phyloP scores from a whole-genome alignment of 257 asterid genomes.

The Scutellaria baicalensis region DNA sequence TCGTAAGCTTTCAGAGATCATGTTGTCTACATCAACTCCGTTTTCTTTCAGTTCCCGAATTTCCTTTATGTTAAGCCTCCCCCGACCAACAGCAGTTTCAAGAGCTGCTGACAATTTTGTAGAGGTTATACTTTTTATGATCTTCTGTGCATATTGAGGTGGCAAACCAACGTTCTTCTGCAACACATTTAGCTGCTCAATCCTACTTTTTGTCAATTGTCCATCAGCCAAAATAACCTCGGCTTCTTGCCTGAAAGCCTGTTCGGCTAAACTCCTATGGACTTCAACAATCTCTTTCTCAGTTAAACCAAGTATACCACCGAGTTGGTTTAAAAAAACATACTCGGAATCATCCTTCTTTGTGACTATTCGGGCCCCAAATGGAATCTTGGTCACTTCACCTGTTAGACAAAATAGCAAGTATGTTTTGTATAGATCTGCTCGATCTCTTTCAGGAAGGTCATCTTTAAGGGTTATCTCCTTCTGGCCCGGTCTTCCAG shows the following conservation, averaged over 20 bases:
- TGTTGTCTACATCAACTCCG: constrained; percentile 68
- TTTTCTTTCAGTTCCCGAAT: constrained; percentile 77
- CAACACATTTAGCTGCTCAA: constrained; percentile 70
- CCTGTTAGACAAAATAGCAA: constrained; percentile 81
- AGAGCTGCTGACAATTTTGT: constrained; percentile 85
- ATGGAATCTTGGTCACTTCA: constrained; percentile 68
- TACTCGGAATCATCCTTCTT: constrained; percentile 87
- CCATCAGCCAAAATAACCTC: constrained; percentile 96
- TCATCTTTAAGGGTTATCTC: constrained; percentile 89
- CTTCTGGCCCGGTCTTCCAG: constrained; percentile 50
- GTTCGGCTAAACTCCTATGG: constrained; percentile 85
- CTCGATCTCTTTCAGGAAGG: constrained; percentile 78
- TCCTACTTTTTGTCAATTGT: constrained; percentile 64
- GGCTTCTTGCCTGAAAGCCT: constrained; percentile 84
- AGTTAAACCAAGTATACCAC: constrained; percentile 74
- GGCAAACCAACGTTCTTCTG: constrained; percentile 87
- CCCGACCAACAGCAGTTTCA: constrained; percentile 83
- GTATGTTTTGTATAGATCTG: constrained; percentile 88
- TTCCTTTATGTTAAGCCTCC: constrained; percentile 89
- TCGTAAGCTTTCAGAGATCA: constrained; percentile 75
- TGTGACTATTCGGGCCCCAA: constrained; percentile 67
- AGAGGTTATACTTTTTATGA: constrained; percentile 66
- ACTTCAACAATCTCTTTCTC: constrained; percentile 76
- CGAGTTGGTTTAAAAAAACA: constrained; percentile 63
- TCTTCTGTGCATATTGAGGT: constrained; percentile 67